These are phyloP conservation scores for Zarea fungicola DNA, from an alignment of 2,329 filamentous ascomycete species.

Conservation along the genomic window DNA sequence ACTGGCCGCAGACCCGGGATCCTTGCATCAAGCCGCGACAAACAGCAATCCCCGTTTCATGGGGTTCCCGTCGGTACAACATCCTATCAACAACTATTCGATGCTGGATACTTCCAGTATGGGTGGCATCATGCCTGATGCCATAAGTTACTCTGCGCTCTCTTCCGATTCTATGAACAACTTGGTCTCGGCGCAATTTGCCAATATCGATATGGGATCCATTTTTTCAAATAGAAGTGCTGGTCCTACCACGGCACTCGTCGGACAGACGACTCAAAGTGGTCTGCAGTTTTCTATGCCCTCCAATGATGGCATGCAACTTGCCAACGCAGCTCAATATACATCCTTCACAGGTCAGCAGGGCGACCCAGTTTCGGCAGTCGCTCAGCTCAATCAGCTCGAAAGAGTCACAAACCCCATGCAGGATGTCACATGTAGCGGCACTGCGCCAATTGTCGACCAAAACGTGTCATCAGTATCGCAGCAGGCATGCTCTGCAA, in stretches of 20 bases:
- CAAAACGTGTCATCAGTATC: conserved; percentile 19
- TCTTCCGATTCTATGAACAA: conserved; percentile 9
- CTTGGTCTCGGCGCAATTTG: conserved; percentile 10
- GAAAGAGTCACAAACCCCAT: neutral
- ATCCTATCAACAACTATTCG: neutral
- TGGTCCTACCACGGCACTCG: neutral
- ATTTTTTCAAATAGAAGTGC: conserved; percentile 3
- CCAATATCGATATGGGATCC: conserved; percentile 10
- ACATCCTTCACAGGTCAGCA: neutral
- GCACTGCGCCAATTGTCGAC: neutral
- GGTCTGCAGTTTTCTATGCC: conserved; percentile 4
- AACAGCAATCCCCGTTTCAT: neutral
- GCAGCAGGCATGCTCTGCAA: conserved; percentile 27
- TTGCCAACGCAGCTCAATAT: conserved; percentile 1
- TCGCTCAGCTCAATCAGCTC: neutral
- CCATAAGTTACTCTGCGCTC: neutral
- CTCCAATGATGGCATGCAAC: conserved; percentile 5
- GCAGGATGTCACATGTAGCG: neutral
- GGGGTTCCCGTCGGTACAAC: conserved; percentile 5
- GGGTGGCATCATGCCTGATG: conserved; percentile 7
- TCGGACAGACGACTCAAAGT: neutral
- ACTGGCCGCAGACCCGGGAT: neutral
- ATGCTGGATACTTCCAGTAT: conserved; percentile 9
- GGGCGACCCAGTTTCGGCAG: neutral
- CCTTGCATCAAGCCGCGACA: neutral